Conservation (phyloP, 257 asterid species). For the Linderniella brevidens region DNA sequence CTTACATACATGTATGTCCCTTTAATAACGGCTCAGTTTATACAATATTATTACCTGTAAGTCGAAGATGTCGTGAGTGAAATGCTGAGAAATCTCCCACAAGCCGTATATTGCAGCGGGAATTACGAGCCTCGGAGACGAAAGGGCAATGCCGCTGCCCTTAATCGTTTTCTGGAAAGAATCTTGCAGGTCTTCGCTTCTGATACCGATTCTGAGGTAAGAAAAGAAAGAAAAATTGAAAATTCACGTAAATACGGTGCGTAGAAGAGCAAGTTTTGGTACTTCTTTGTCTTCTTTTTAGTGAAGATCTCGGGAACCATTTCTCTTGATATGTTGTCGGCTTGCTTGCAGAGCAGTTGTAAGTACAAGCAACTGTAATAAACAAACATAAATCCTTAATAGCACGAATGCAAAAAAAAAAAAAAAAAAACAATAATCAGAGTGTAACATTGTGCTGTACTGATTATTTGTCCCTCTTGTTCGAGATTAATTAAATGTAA, state of each 20-base stretch:
- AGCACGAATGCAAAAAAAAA: neutral
- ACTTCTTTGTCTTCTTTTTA: conserved; percentile 62
- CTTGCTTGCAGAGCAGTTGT: conserved; percentile 72
- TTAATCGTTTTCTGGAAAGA: conserved; percentile 40
- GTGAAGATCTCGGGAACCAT: conserved; percentile 58
- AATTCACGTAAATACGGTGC: neutral
- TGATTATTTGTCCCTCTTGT: too few relatives aligned
- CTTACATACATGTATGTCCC: neutral
- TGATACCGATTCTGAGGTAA: conserved; percentile 68
- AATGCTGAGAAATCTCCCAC: conserved; percentile 81
- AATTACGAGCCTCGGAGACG: conserved; percentile 87
- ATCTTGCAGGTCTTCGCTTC: conserved; percentile 72
- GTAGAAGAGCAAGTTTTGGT: conserved; percentile 3
- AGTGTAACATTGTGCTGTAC: neutral
- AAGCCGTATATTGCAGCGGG: conserved; percentile 83
- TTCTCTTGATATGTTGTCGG: conserved; percentile 62
- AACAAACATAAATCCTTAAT: conserved; percentile 7
- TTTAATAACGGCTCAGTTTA: neutral
- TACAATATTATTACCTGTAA: conserved; percentile 43
- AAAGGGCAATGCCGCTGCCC: conserved; percentile 76
- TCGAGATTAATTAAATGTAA: too few relatives aligned
- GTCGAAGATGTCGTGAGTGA: conserved; percentile 39
- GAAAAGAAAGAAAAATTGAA: conserved; percentile 8
- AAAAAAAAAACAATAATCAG: neutral
- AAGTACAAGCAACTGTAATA: conserved; percentile 70